Base-by-base conservation (phyloP, 257 asterid species). In the Salvia splendens region DNA sequence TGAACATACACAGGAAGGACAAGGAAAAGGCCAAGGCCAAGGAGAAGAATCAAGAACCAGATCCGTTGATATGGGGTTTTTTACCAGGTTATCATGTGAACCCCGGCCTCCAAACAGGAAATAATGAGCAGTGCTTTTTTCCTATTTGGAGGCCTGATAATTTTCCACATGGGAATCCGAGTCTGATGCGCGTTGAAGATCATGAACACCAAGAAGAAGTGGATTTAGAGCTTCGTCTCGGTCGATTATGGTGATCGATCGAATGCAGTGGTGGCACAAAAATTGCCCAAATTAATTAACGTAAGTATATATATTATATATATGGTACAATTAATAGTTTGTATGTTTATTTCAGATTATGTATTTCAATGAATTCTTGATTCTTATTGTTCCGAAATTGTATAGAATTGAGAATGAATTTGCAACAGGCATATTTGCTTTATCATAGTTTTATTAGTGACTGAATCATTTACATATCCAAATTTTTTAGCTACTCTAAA, bases 161-260 rank as follows among this genome's bases (percentile, higher is more conserved):
- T n/a, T 12, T 49, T 20, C 70, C 50, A 5, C 73, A 63, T 59
- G 74, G 16, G 33, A 67, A 58, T 33, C 55, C 81, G 57, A 68
- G 71, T 63, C 28, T 80, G 35, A 66, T 67, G 49, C 53, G 17
- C 11, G 67, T 15, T 20, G 80, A 69, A 2, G 79, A 32, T 6
- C 30, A 24, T 6, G 74, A 70, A 32, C 58, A 28, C 30, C 75
- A 72, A 28, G 55, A 28, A 42, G 85, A 86, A 45, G 72, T 86
- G 10, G 96, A 88, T 75, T 77, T 88, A 83, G 91, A 86, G 85
- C 96, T 84, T 73, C 91, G 89, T 15, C 83, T 89, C 14, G 96
- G 96, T 12, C 70, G 73, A 33, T 48, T 77, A 10, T 85, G 70
- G 5, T 72, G 65, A 72, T 56, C 33, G 15, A 42, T 56, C 20